Base-by-base conservation (phyloP, 2,329 filamentous ascomycete genomes). In the Ampelomyces quisqualis region DNA sequence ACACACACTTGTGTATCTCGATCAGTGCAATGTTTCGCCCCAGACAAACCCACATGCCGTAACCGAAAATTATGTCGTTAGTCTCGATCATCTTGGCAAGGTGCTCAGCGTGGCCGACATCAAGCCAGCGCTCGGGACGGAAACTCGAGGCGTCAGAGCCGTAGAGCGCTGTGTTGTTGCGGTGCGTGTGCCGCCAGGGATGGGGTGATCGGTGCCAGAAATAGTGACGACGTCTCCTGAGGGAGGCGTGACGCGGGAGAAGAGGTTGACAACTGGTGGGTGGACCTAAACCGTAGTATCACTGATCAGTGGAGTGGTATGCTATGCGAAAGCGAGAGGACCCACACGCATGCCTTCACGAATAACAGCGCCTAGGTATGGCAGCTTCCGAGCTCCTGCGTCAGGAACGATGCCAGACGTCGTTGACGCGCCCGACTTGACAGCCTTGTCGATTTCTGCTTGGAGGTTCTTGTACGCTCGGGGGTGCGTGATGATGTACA, bases 401-500 rank as follows among this genome's bases (percentile, higher is more conserved):
- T 81, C 77, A 20, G 74, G 70, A 50, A 81, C 76, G 22, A 78
- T 64, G 5, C 42, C 45, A 17, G 40, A 28, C 15, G n/a, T 28
- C 1, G 67, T 63, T 8, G 76, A 63, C 3, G 55, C 54, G 37
- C 73, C 62, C 8, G 60, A 51, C 8, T 61, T 59, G 43, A 73
- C 58, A 0, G 70, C 71, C 5, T 47, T 49, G 47, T 70, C 66
- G 7, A 77, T 72, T 47, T 82, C 77, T 0, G 45, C 62, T 4
- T 72, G 71, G 0, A 83, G 63, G 3, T 62, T 73, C 3, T 49
- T 40, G 41, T 75, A 70, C 1, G 78, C 71, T 1, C 65, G 66
- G 0, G 75, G 74, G 17, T 71, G 74, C n/a, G 72, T 77, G 15
- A 75, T 71, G 40, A 82, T 57, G 54, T 77, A 72, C 15, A 81